Evolutionary conservation across 441 rosid species (phyloP).

Genomic region (Euphorbia schlechtendalii): DNA sequence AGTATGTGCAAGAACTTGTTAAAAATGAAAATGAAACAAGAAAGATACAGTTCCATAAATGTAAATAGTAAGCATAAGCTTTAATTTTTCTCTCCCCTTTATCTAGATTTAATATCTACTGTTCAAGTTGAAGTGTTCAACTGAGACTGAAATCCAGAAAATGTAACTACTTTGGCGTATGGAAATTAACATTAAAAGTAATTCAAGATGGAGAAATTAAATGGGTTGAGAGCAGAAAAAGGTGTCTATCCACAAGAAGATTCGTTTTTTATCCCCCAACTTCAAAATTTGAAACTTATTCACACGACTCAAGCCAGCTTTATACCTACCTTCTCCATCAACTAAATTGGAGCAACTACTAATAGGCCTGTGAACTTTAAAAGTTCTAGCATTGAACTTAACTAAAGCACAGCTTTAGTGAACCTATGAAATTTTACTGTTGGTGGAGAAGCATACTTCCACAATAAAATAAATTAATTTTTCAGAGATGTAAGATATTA

Average conservation of each 20-base stretch:
- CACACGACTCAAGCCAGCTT: no score
- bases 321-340: neutral
- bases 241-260: neutral
- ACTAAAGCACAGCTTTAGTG: no score
- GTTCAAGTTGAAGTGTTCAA: neutral
- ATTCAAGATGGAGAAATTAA: neutral
- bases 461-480: no score
- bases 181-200: neutral
- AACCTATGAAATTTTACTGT: no score
- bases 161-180: no score
- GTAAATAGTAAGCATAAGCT: neutral
- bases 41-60: neutral
- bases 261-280: neutral
- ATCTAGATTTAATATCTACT: neutral
- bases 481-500: no score
- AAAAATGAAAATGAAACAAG: neutral
- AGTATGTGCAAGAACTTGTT: neutral
- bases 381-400: no score
- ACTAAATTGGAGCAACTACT: neutral
- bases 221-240: neutral
- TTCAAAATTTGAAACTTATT: no score
- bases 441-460: no score
- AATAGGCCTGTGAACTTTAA: no score
- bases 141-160: slow-evolving; percentile 1
- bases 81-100: neutral